These are phyloP conservation scores for Fragilariopsis cylindrus DNA, from an alignment of 108 stramenopile species.

Conservation along the genomic window DNA sequence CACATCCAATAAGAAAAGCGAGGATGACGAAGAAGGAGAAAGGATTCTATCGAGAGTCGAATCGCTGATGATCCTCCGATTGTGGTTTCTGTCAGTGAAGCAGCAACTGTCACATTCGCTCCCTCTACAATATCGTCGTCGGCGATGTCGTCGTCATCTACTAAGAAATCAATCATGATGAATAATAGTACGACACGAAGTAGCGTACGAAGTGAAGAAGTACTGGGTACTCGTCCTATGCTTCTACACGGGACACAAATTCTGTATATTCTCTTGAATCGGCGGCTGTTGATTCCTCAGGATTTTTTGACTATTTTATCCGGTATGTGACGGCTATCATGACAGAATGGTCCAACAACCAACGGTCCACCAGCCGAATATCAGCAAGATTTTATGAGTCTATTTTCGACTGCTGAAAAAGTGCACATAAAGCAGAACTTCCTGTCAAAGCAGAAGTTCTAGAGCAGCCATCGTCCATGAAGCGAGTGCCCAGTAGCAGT, in stretches of 20 bases:
- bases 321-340: conserved; percentile 12
- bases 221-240: not conserved
- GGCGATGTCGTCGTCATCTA: not conserved
- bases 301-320: conserved; percentile 17
- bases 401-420: not conserved
- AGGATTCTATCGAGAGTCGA: not conserved
- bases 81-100: not conserved
- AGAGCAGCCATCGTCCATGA: not conserved
- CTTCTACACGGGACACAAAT: not conserved
- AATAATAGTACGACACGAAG: not conserved
- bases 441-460: not conserved
- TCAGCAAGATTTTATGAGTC: conserved; percentile 3
- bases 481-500: not conserved
- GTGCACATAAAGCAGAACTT: not conserved
- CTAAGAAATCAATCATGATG: not conserved
- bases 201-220: not conserved
- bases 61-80: not conserved
- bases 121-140: not conserved
- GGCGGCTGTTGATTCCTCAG: not conserved
- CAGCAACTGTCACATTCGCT: not conserved
- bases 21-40: not conserved
- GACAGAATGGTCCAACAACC: conserved; percentile 13
- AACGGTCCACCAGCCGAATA: not conserved
- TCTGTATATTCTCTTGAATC: not conserved
- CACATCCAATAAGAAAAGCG: not conserved